Evolutionary conservation across 1,284 basidiomycete genomes (phyloP).

Genomic region (Rhizoctonia solani): DNA sequence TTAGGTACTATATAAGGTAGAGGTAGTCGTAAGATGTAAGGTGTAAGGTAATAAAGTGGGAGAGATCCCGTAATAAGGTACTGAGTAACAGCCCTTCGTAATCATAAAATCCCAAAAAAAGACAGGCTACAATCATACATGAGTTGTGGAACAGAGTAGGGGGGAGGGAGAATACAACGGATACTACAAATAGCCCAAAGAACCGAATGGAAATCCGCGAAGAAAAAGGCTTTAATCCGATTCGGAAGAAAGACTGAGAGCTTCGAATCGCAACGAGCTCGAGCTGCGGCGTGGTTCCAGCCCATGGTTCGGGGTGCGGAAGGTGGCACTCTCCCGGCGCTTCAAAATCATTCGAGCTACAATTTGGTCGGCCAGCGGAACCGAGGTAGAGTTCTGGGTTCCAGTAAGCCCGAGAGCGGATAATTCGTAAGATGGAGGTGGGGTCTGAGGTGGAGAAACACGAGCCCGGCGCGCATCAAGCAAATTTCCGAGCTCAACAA

Average conservation of each 20-base stretch:
- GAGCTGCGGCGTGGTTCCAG: constrained; percentile 19
- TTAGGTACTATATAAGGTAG: constrained; percentile 28
- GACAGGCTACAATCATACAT: constrained; percentile 4
- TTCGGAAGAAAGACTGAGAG: constrained; percentile 1
- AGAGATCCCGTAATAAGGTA: no score
- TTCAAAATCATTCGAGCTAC: constrained; percentile 33
- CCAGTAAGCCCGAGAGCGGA: constrained; percentile 29
- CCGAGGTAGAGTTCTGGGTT: not conserved
- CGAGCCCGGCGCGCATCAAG: constrained; percentile 14
- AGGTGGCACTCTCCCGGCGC: constrained; percentile 18
- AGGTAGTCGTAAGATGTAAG: not conserved
- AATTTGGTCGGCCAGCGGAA: constrained; percentile 25
- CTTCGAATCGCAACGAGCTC: constrained; percentile 30
- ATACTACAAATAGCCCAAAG: not conserved
- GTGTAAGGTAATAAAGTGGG: no score
- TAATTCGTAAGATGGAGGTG: constrained; percentile 19
- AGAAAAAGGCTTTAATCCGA: not conserved
- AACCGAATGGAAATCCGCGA: not conserved
- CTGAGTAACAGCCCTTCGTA: no score
- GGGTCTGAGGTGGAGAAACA: constrained; percentile 4
- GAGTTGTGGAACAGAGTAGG: constrained; percentile 1
- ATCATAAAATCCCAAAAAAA: no score
- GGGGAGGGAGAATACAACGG: not conserved
- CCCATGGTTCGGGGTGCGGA: constrained; percentile 9
- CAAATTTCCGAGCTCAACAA: constrained; percentile 27